Base-by-base conservation (phyloP, 805 yeast species). In the Lipomyces lipofer region DNA sequence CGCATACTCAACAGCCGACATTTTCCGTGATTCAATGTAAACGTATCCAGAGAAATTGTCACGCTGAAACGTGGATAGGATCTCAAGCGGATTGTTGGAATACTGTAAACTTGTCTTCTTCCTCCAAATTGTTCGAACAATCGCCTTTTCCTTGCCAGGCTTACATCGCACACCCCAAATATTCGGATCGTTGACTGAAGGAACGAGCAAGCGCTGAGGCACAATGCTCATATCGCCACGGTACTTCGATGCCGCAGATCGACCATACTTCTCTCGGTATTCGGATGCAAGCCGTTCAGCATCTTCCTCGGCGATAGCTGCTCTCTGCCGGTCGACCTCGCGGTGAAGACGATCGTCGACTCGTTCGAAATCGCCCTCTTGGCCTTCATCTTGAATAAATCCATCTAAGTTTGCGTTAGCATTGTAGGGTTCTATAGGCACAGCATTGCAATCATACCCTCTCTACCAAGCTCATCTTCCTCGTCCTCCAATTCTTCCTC, bases 101-200 rank as follows among this genome's bases (percentile, higher is more conserved):
- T 85, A 80, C 62, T 85, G 86, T 64, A 88, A 74, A 49, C 89
- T 88, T 58, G 85, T 73, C 75, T 88, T 88, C 73, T 91, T 89
- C 64, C 91, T 90, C 72, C 86, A 78, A 47, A 94, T 74, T 61
- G 87, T 87, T 61, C 89, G 82, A 22, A 94, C 96, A 60, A 91
- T 75, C 49, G 89, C 96, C 70, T 88, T 92, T 71, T 94, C 99
- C 63, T 86, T 83, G 47, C 98, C 97, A 30, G 88, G 89, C 66
- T 95, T 82, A 74, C 95, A 89, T 71, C 97, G 82, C 43, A 94
- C 82, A 67, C 96, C 98, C 87, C 96, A 94, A 64, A 94, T 88
- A 51, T 89, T 84, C 7, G 99, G 98, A 68, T 94, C 97, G 65
- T 91, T 89, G 54, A 94, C 96, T 29, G 97, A 89, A 10, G 99